Base-by-base conservation (phyloP, 2,329 filamentous ascomycete species). In the Aspergillus fijiensis region DNA sequence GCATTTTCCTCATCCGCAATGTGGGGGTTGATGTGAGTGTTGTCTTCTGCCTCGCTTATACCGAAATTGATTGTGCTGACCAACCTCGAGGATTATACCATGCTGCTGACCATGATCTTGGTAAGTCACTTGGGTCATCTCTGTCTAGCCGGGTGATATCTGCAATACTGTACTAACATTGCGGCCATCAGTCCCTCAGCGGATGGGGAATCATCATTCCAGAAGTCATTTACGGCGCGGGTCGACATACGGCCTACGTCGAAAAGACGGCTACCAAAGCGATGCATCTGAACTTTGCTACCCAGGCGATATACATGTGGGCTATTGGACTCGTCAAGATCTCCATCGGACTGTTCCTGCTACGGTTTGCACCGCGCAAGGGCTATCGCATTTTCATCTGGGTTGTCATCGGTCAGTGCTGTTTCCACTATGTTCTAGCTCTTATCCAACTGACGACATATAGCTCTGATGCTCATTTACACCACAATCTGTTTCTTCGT, bases 181-280 rank as follows among this genome's bases (percentile, higher is more conserved):
- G 47, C 39, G 16, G 6, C 16, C 3, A 35, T 42, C 19, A 66
- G 55, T 76, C 76, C 12, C 62, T 81, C 51, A 67, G 71, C 7
- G 79, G 78, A 1, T 73, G 78, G 57, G 74, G 69, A 2, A 51
- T 81, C 25, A 69, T 81, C 49, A 70, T 81, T 14, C 72, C 71
- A 0, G 70, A 80, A 51, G 76, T 82, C 3, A 57, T 69, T 1
- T 70, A 79, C 49, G 81, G 81, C 3, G 80, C 77, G n/a, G 82
- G 81, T 5, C 72, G 70, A 51, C 81, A 84, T 51, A 70, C 75
- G 3, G 75, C 75, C 12, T 77, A 82, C 59, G 75, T 83, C 49
- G 64, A 74, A 1, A 64, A 69, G 0, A 63, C 66, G 4, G 63
- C 76, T n/a, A 73, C 73, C 51, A 67, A 61, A 1, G 81, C 76